Conservation (phyloP, 2,329 filamentous ascomycete species). For the Leptographium radiaticola region DNA sequence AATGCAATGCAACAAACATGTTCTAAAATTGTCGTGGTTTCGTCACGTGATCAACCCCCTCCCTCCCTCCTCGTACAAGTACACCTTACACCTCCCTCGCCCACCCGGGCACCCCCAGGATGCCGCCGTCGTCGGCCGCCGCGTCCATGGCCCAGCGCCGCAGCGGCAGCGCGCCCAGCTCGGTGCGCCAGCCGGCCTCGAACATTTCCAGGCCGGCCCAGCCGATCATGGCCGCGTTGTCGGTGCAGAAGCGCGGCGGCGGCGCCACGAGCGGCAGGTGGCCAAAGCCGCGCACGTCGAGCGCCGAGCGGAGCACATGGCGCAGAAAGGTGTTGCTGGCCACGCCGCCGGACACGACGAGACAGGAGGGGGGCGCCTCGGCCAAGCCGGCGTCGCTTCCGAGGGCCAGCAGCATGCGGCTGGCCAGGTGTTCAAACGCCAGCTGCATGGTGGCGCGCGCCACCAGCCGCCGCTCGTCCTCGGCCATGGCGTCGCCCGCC, state of each 20-base stretch:
- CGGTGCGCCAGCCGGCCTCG: conserved; percentile 56
- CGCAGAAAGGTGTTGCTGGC: conserved; percentile 73
- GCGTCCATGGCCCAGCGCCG: conserved; percentile 66
- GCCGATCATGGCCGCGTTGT: conserved; percentile 96
- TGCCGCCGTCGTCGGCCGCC: conserved; percentile 45
- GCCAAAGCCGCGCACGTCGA: conserved; percentile 54
- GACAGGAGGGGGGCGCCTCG: conserved; percentile 9
- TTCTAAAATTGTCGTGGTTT: neutral
- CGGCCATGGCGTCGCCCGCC: conserved; percentile 26
- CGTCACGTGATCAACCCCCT: neutral
- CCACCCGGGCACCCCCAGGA: conserved; percentile 47
- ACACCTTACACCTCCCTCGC: conserved; percentile 9
- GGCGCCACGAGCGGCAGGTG: conserved; percentile 56
- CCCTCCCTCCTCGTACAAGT: too few species aligned
- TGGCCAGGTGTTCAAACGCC: conserved; percentile 77
- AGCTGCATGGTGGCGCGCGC: conserved; percentile 65
- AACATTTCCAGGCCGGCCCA: conserved; percentile 94
- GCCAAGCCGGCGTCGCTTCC: conserved; percentile 14
- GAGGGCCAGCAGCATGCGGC: conserved; percentile 59
- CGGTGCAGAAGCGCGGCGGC: conserved; percentile 69
- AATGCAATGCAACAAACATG: too few species aligned
- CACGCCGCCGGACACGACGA: conserved; percentile 84
- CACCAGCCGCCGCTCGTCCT: conserved; percentile 52
- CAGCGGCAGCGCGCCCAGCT: conserved; percentile 44
- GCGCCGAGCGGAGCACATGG: conserved; percentile 41